Conservation (phyloP, 805 yeast genomes). For the Scheffersomyces amazonensis region DNA sequence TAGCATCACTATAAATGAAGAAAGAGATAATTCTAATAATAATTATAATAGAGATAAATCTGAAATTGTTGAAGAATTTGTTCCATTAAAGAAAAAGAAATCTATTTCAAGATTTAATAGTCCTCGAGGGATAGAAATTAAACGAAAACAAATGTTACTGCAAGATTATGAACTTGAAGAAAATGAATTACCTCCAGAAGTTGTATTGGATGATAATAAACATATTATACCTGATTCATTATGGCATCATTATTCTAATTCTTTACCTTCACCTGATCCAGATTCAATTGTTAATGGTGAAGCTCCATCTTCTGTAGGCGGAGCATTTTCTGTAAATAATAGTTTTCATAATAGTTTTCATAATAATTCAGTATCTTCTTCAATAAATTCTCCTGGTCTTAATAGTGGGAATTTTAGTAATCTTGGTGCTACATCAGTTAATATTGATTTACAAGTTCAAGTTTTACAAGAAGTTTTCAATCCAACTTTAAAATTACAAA, state of each 20-base stretch:
- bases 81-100: neutral
- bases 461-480: constrained; percentile 37
- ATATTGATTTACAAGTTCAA: constrained; percentile 37
- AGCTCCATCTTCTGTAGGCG: neutral
- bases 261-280: constrained; percentile 15
- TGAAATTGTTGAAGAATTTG: constrained; percentile 16
- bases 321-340: neutral
- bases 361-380: constrained; percentile 6
- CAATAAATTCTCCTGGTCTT: constrained; percentile 9
- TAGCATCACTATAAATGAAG: neutral
- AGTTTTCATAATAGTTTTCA: constrained; percentile 2
- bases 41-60: neutral
- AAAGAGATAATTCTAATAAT: neutral
- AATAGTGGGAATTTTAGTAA: constrained; percentile 9
- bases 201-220: constrained; percentile 84
- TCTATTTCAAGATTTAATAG: constrained; percentile 7
- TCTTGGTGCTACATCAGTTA: constrained; percentile 32
- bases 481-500: constrained; percentile 14
- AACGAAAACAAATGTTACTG: no score
- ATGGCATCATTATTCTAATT: constrained; percentile 57
- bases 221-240: constrained; percentile 87
- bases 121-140: constrained; percentile 15
- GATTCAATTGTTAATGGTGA: constrained; percentile 3
- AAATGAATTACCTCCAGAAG: constrained; percentile 53
- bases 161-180: neutral